Base-by-base conservation (phyloP, 1,139 yeast genomes). In the Hansenula lynferdii region DNA sequence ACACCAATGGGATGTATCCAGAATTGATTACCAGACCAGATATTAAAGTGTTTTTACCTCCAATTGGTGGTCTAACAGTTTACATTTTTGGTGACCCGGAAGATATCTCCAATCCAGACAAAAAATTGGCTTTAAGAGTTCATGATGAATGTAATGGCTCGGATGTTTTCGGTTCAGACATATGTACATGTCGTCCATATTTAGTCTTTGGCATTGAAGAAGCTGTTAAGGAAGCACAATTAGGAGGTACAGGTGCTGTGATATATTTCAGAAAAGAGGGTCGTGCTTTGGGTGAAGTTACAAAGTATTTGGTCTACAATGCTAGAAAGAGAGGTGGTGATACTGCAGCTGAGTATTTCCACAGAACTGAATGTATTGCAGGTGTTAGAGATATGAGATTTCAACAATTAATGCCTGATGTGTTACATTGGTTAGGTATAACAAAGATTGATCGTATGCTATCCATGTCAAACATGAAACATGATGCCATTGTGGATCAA, bases 111-210 rank as follows among this genome's bases (percentile, higher is more conserved):
- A 72, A 74, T 44, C 70, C 74, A 28, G 58, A 61, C 34, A 67
- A 64, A 49, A 65, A 64, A 41, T 59, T 77, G 36, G 78, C 83
- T 3, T 58, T 77, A 41, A 70, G 84, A 54, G 65, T 77, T 31
- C 83, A 77, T 48, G 84, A 77, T 54, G 82, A 77, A 52, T 77
- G 84, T 58, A 77, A 77, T 36, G 81, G 81, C 17, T 72, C 79
- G 12, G 83, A 77, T 52, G 84, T 77, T 31, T 77, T 77, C 57
- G 77, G 80, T 20, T 70, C 78, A 8, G 83, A 77, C 50, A 76
- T 77, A 37, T 77, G 84, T 56, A 77, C 83, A 2, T 77, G 84
- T 54, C 70, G 83, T 49, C 82, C 83, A 40, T 77, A 77, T 51
- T 62, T 77, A 54, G 64, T 75, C 39, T 77, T 75, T 57, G 83